phyloP scores from a whole-genome alignment of 1,139 yeast genomes.

The Lizanozyma gosingica region DNA sequence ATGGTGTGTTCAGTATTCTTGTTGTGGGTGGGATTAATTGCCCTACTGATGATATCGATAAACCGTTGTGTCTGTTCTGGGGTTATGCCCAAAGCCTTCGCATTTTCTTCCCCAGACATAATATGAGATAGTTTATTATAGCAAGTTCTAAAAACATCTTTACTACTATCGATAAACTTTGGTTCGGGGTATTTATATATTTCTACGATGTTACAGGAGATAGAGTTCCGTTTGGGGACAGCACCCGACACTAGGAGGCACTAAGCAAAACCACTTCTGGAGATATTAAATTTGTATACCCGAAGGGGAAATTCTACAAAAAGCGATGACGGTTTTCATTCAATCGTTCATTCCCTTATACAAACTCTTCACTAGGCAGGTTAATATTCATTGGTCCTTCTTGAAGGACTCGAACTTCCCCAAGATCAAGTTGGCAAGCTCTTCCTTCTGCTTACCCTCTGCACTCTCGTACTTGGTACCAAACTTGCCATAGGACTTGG shows the following conservation, averaged over 20 bases:
- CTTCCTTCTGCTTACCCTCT: slow-evolving; percentile 3
- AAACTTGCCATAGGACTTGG: not conserved
- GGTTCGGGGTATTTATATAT: too few relatives aligned
- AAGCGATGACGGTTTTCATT: not conserved
- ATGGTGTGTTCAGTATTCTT: slow-evolving; percentile 7
- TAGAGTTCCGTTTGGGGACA: too few relatives aligned
- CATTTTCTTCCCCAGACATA: not conserved
- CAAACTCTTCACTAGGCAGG: too few relatives aligned
- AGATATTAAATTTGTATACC: too few relatives aligned
- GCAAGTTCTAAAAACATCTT: too few relatives aligned
- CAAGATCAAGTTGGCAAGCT: slow-evolving; percentile 7
- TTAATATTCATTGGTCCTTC: not conserved
- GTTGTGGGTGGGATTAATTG: not conserved
- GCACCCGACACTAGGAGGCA: too few relatives aligned
- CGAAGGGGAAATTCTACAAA: not conserved
- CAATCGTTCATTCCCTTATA: too few relatives aligned
- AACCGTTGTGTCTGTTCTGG: not conserved
- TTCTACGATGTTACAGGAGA: too few relatives aligned
- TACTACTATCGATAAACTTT: too few relatives aligned
- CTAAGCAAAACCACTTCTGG: too few relatives aligned
- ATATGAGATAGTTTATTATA: not conserved
- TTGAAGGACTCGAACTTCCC: slow-evolving; percentile 10
- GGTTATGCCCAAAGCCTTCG: not conserved
- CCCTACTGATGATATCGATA: not conserved
- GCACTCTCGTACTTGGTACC: not conserved